Conservation (phyloP, 129 eudicot genomes). For the Saussurea involucrata region DNA sequence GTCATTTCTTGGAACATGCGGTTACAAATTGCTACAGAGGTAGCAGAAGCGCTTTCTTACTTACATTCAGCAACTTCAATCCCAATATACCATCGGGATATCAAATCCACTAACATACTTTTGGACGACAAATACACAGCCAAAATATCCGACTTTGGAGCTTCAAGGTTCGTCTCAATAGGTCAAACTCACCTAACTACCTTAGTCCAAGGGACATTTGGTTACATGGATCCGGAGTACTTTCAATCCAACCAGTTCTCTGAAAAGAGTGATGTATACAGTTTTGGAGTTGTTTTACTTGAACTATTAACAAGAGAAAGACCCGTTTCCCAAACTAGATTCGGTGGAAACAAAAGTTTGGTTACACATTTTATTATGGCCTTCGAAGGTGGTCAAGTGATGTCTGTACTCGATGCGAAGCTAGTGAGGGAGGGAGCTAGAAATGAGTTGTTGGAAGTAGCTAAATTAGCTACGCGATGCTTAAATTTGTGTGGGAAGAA, state of each 20-base stretch:
- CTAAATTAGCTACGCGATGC: constrained; percentile 26
- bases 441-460: constrained; percentile 14
- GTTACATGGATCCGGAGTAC: constrained; percentile 46
- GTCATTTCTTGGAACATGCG: constrained; percentile 27
- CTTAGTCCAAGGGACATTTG: constrained; percentile 40
- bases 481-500: constrained; percentile 35
- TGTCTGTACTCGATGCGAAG: constrained; percentile 22
- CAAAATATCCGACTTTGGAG: constrained; percentile 44
- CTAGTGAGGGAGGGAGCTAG: constrained; percentile 8
- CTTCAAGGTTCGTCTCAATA: constrained; percentile 35
- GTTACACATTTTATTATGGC: constrained; percentile 26
- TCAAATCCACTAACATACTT: constrained; percentile 40
- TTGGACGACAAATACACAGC: constrained; percentile 35
- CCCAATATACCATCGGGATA: constrained; percentile 40
- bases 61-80: constrained; percentile 37
- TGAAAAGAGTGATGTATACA: constrained; percentile 38
- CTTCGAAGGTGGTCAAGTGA: constrained; percentile 20
- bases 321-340: constrained; percentile 20
- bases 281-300: constrained; percentile 45
- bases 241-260: constrained; percentile 35
- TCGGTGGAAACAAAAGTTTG: constrained; percentile 22
- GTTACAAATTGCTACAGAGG: constrained; percentile 33
- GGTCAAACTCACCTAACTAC: constrained; percentile 40
- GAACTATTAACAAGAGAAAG: constrained; percentile 36
- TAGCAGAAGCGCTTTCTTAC: constrained; percentile 38